Base-by-base conservation (phyloP, 805 yeast genomes). In the Lipomyces yamadae region DNA sequence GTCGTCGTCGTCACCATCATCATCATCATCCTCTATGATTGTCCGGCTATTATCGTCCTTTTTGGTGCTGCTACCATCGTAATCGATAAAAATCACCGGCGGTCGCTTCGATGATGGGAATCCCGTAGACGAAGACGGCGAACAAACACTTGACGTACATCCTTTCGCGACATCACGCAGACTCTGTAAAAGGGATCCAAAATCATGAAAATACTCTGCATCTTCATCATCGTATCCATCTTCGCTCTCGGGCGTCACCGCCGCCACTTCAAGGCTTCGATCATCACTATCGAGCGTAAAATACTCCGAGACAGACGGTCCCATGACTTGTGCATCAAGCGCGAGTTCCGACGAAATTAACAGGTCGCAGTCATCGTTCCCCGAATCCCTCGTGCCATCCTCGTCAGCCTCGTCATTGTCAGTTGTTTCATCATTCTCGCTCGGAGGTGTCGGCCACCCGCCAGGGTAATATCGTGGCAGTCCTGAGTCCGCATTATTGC, bases 221-320 rank as follows among this genome's bases (percentile, higher is more conserved):
- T 61, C 64, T 30, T 56, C 48, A 4, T 64, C 67, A 15, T 64
- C 67, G 32, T n/a, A 53, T 58, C 50, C 30, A n/a, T 53, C 66
- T 3, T 48, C 53, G n/a, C 18, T 37, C 34, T 10, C 62, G 15
- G 39, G 34, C 15, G 45, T 35, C 24, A 11, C 45, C 33, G 11
- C 50, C 32, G 42, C n/a, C 63, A 52, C 33, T 4, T 10, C 24
- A 15, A 34, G 55, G 56, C 29, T 45, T 8, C 56, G 61, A 30
- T 3, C 54, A 3, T 32, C 54, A 3, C 37, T 7, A n/a, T 60
- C 61, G 45, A 64, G 55, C 8, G 62, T 34, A 3, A 62, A 62
- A 53, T 65, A 65, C 34, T 65, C 68, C 11, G 68, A 65, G 18
- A 65, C 68, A 13, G 63, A 55, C 15, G 68, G 68, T 24, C 63